Evolutionary conservation across 163 green algal species (phyloP).

Genomic region (Coccomyxa subellipsoidea): DNA sequence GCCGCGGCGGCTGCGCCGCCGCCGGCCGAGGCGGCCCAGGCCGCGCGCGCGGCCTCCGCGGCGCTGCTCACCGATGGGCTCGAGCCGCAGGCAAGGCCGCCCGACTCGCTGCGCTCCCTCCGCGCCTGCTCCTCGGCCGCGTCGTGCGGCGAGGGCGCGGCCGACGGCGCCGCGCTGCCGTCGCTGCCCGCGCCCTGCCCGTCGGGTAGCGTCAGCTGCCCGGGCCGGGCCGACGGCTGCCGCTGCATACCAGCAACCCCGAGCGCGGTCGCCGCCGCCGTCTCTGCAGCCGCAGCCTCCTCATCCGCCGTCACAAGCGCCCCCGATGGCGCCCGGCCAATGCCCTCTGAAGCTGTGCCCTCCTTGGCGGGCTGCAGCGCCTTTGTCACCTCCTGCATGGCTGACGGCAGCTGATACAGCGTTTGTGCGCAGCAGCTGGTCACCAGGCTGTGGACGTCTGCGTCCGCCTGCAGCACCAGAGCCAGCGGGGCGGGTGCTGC

Average conservation of each 20-base stretch:
- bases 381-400: constrained; percentile 3
- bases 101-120: not conserved
- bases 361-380: not conserved
- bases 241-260: not conserved
- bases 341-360: not conserved
- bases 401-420: constrained; percentile 6
- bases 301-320: not conserved
- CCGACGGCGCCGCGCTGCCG: not conserved
- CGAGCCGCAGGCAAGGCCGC: not conserved
- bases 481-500: not conserved
- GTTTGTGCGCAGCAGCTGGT: constrained; percentile 10
- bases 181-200: not conserved
- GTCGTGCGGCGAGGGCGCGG: not conserved
- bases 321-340: not conserved
- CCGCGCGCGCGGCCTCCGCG: not conserved
- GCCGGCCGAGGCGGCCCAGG: not conserved
- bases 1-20: no score
- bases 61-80: not conserved
- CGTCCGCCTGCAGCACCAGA: not conserved
- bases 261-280: not conserved
- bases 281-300: not conserved
- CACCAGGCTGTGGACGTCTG: constrained; percentile 6
- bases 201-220: not conserved
- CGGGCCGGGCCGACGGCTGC: not conserved
- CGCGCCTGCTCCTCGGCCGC: not conserved